A percentile compares a stretch with the other conserved stretches of the same genome.
Evolutionary conservation across 2,329 filamentous ascomycete genomes (phyloP).

Genomic region (Zalaria sp.): DNA sequence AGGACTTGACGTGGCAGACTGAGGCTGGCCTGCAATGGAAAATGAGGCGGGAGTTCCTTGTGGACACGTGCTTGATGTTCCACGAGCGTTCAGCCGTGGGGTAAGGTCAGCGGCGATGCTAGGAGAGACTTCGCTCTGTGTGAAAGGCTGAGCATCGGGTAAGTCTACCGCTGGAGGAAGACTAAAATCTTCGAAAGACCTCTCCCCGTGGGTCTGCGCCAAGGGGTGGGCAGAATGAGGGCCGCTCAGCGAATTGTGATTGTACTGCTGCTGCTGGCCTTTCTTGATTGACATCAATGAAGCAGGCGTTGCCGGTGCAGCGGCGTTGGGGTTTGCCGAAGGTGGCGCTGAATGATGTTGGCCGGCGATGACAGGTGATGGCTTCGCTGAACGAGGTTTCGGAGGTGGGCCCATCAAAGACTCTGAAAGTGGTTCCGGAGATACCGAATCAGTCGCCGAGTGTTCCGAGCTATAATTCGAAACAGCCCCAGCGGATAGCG

Average conservation of each 20-base stretch:
- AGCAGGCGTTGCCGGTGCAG: constrained; percentile 64
- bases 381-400: constrained; percentile 46
- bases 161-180: constrained; percentile 57
- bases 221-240: constrained; percentile 4
- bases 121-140: constrained; percentile 2
- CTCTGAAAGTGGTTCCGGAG: constrained; percentile 34
- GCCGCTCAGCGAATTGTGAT: not conserved
- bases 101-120: constrained; percentile 37
- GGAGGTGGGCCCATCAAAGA: constrained; percentile 44
- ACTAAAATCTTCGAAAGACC: constrained; percentile 44
- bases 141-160: constrained; percentile 33
- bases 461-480: constrained; percentile 14
- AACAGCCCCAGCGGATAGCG: constrained; percentile 11
- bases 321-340: not conserved
- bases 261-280: too few species aligned
- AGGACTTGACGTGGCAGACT: constrained; percentile 36
- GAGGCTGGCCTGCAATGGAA: constrained; percentile 3
- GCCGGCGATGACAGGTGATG: constrained; percentile 53
- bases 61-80: constrained; percentile 51
- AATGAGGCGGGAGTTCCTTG: constrained; percentile 33
- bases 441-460: constrained; percentile 34
- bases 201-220: constrained; percentile 9
- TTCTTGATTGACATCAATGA: constrained; percentile 57
- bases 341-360: constrained; percentile 23
- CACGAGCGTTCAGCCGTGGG: constrained; percentile 48